A percentile compares a stretch with the other conserved stretches of the same genome.
phyloP scores from a whole-genome alignment of 1,284 basidiomycete species.

The Pseudozyma pruni region DNA sequence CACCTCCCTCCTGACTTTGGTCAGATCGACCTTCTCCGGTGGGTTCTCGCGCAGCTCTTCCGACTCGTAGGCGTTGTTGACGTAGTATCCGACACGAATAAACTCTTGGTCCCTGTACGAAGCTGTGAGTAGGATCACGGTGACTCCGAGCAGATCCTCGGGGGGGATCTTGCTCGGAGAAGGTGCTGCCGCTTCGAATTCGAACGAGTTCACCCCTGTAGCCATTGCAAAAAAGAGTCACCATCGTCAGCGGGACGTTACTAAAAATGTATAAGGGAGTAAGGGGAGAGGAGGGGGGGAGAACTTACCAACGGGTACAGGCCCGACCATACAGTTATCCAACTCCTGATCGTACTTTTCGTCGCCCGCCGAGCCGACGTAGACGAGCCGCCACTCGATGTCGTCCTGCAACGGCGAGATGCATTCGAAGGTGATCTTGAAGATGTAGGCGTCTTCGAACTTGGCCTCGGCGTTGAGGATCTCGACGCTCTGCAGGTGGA shows the following conservation, averaged over 20 bases:
- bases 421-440: conserved; percentile 97
- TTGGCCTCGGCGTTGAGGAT: conserved; percentile 63
- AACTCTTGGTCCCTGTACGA: conserved; percentile 92
- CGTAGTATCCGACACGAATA: conserved; percentile 98
- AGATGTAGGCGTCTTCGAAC: conserved; percentile 81
- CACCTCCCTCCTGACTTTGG: conserved; percentile 79
- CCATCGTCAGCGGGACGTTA: too few relatives aligned
- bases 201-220: conserved; percentile 85
- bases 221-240: neutral
- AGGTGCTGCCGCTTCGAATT: conserved; percentile 77
- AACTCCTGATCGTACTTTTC: conserved; percentile 94
- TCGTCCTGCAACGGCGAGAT: conserved; percentile 92
- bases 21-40: conserved; percentile 61
- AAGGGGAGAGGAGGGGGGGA: neutral
- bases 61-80: conserved; percentile 97
- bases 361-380: conserved; percentile 91
- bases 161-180: conserved; percentile 78
- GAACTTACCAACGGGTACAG: conserved; percentile 75
- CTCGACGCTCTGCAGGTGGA: conserved; percentile 64
- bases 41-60: conserved; percentile 73
- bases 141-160: conserved; percentile 87
- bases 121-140: conserved; percentile 89
- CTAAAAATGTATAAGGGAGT: too few relatives aligned
- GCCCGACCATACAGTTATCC: conserved; percentile 81
- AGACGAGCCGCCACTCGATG: conserved; percentile 96